These are phyloP conservation scores for Trametes polyzona DNA, from an alignment of 1,284 basidiomycete genomes.

Conservation along the genomic window DNA sequence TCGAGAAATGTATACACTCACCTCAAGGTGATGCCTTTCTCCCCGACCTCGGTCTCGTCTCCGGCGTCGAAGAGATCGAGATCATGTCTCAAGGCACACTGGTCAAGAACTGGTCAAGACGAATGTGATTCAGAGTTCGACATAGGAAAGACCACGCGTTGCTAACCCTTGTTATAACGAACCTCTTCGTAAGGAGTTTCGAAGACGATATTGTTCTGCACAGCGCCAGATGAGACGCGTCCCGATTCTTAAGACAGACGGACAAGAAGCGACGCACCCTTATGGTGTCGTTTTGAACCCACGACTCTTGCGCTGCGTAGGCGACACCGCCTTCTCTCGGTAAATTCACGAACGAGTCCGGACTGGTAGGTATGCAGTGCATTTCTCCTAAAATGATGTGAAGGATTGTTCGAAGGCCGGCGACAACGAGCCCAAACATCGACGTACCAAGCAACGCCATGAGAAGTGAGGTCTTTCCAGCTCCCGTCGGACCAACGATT, in stretches of 20 bases:
- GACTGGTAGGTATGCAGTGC: slow-evolving; percentile 58
- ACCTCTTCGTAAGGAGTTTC: slow-evolving; percentile 46
- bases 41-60: slow-evolving; percentile 74
- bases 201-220: slow-evolving; percentile 49
- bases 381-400: slow-evolving; percentile 50
- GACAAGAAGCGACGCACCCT: slow-evolving; percentile 31
- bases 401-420: neutral
- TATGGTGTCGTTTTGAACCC: slow-evolving; percentile 66
- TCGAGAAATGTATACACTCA: slow-evolving; percentile 28
- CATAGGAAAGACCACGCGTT: neutral
- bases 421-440: slow-evolving; percentile 6
- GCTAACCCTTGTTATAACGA: slow-evolving; percentile 48
- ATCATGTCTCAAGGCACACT: slow-evolving; percentile 68
- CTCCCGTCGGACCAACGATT: slow-evolving; percentile 65
- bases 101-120: slow-evolving; percentile 64
- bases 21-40: slow-evolving; percentile 47
- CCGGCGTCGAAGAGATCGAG: slow-evolving; percentile 71
- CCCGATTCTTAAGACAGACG: neutral
- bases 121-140: no score
- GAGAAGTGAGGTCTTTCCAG: slow-evolving; percentile 54
- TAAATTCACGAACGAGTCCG: slow-evolving; percentile 66
- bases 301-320: slow-evolving; percentile 79
- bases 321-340: slow-evolving; percentile 69
- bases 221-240: no score
- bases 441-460: slow-evolving; percentile 57